These are phyloP conservation scores for Strobilomyces confusus DNA, from an alignment of 768 basidiomycete species.

Conservation along the genomic window DNA sequence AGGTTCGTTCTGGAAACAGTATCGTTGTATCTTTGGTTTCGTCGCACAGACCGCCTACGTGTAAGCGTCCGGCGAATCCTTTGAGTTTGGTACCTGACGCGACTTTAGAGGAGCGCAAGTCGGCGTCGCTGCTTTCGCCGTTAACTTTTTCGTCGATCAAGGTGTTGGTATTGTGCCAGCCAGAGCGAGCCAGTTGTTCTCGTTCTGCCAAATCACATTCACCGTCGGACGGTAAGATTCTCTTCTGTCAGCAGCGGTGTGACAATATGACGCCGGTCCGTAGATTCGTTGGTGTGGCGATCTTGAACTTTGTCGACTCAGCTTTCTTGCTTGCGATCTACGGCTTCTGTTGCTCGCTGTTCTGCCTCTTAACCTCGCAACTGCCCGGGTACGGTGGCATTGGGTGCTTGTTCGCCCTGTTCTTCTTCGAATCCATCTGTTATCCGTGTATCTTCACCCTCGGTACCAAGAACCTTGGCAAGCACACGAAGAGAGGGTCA, in stretches of 20 bases:
- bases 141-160: constrained; percentile 68
- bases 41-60: constrained; percentile 68
- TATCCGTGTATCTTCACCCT: constrained; percentile 68
- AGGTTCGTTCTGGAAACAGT: constrained; percentile 66
- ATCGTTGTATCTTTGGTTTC: constrained; percentile 66
- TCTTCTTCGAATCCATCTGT: constrained; percentile 77
- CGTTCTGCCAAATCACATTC: constrained; percentile 69
- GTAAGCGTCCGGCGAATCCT: constrained; percentile 32
- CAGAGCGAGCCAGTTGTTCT: constrained; percentile 60
- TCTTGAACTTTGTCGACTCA: constrained; percentile 63
- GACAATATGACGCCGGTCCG: constrained; percentile 13
- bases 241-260: background rate
- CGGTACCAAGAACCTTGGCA: constrained; percentile 60
- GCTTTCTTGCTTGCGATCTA: constrained; percentile 57
- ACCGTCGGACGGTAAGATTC: constrained; percentile 50
- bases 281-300: constrained; percentile 56
- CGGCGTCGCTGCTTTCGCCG: constrained; percentile 60
- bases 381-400: constrained; percentile 52
- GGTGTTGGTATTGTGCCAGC: constrained; percentile 49
- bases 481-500: constrained; percentile 57
- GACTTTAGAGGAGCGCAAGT: constrained; percentile 55
- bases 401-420: constrained; percentile 57
- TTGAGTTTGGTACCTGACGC: constrained; percentile 1
- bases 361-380: constrained; percentile 48
- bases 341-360: constrained; percentile 46